Percentiles rank a stretch among this genome's conserved stretches.
Evolutionary conservation across 768 basidiomycete genomes (phyloP).

Genomic region (Filobasidium wieringae): DNA sequence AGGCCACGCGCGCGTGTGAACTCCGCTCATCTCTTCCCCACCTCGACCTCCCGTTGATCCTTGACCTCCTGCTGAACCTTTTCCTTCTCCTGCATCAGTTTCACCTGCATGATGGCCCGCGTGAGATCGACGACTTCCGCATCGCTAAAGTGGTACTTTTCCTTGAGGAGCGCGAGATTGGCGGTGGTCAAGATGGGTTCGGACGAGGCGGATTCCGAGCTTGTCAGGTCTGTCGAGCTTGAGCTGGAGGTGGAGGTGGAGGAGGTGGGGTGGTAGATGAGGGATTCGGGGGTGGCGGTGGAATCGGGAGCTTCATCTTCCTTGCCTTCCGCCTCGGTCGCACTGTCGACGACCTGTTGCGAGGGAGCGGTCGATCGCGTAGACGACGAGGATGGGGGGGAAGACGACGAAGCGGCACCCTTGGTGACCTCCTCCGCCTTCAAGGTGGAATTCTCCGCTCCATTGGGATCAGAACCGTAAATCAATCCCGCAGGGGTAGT

Average conservation of each 20-base stretch:
- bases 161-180: conserved; percentile 23
- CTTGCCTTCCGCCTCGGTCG: not conserved
- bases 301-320: conserved; percentile 11
- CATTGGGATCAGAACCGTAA: not conserved
- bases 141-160: conserved; percentile 26
- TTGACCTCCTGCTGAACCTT: no score
- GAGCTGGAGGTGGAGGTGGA: not conserved
- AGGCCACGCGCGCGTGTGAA: no score
- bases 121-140: conserved; percentile 37
- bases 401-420: not conserved
- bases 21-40: no score
- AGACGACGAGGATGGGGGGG: no score
- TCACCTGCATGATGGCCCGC: conserved; percentile 37
- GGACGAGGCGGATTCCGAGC: conserved; percentile 17
- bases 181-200: conserved; percentile 6
- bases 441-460: not conserved
- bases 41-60: no score
- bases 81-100: conserved; percentile 25
- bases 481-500: not conserved
- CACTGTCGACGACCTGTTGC: not conserved
- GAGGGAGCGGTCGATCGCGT: no score
- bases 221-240: conserved; percentile 20
- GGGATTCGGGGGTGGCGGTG: conserved; percentile 14
- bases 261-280: conserved; percentile 10
- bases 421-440: not conserved